Conservation (phyloP, 2,329 filamentous ascomycete genomes). For the Cladophialophora bantiana region DNA sequence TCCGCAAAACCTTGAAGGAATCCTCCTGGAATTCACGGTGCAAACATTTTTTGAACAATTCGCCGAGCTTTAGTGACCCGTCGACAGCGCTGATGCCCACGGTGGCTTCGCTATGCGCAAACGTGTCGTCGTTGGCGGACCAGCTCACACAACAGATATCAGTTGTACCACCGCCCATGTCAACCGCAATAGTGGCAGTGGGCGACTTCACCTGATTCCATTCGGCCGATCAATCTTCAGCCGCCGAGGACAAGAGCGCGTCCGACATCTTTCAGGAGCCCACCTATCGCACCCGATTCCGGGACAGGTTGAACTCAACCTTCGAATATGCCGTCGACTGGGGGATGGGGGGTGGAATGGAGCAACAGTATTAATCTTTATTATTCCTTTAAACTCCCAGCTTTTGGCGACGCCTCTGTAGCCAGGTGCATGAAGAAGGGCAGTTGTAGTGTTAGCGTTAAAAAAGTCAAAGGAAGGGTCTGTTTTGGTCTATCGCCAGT, state of each 20-base stretch:
- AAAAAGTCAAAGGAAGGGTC: background rate
- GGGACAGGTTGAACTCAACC: background rate
- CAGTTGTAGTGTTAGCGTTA: too few relatives aligned
- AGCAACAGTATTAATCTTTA: background rate
- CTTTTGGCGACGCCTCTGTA: background rate
- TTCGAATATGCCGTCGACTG: background rate
- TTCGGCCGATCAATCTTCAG: background rate
- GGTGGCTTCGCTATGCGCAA: background rate
- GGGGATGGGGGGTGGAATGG: background rate
- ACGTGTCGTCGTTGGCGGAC: background rate
- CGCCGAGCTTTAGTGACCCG: background rate
- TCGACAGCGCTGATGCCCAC: background rate
- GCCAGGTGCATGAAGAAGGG: background rate
- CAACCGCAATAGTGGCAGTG: background rate
- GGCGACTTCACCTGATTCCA: background rate
- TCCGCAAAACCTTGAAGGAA: background rate
- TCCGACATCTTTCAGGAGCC: background rate
- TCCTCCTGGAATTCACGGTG: background rate
- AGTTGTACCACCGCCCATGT: background rate
- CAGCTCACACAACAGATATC: background rate
- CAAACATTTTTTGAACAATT: background rate
- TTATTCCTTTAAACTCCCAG: background rate
- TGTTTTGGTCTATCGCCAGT: background rate
- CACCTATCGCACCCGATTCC: background rate
- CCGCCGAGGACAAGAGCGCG: background rate